Evolutionary conservation across 2,329 filamentous ascomycete species (phyloP), one percentile per base, ranked within the genome.

Genomic region (Alternaria infectoria): DNA sequence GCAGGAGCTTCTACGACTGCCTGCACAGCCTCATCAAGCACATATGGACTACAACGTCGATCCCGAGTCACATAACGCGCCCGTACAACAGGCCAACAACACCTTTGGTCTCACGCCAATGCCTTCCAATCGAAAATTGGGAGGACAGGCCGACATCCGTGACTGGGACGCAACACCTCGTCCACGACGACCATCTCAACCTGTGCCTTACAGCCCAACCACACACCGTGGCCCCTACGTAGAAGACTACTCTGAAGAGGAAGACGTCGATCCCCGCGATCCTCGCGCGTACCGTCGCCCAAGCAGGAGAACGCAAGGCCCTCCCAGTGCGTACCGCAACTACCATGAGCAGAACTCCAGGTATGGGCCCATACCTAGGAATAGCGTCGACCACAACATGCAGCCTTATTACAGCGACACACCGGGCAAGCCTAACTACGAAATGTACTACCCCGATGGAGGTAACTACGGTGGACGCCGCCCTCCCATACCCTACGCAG

Each of bases 161-260:
- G 59, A 68, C 57, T 32, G 64, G 25, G 55, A 40, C 23, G 19
- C 56, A 32, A 44, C 46, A 11, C 46, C 59, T 50, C 55, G 59
- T 50, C 45, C 62, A 47, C 46, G 67, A 69, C 43, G 57, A 54
- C 26, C 49, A 64, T 52, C 69, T 61, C 55, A 47, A 45, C 64
- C 36, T 65, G 61, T 44, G 55, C 47, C 50, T 46, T 60, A 40
- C 32, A 62, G 62, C 7, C 59, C 57, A 10, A 45, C 63, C 2
- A 49, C 51, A 12, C 62, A 62, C 17, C 65, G 66, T 44, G 56
- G 54, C 9, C 54, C 74, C 2, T 76, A 74, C 51, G 63, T 72
- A 25, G 76, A 77, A 62, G 75, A 78, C 12, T 67, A 70, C 52
- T 70, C 65, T 32, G 74, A 71, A 1, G 73, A 77, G 36, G 74